Conservation (phyloP, 1,284 basidiomycete species). For the Ganoderma lucidum region DNA sequence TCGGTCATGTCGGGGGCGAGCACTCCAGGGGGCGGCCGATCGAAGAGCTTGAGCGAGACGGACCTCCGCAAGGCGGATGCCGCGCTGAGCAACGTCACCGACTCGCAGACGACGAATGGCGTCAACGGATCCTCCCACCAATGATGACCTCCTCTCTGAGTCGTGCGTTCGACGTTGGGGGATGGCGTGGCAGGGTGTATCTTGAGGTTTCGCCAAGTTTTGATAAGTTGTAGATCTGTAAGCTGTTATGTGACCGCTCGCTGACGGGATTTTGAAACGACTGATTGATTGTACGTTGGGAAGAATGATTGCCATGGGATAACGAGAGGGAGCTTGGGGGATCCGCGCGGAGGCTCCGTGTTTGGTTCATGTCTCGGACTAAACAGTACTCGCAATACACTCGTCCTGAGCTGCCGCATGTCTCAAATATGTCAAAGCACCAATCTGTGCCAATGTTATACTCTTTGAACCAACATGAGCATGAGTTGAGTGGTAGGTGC, state of each 20-base stretch:
- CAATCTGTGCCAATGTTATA: neutral
- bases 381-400: neutral
- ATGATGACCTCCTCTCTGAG: neutral
- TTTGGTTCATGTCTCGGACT: neutral
- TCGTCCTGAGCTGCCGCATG: neutral
- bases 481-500: too few relatives aligned
- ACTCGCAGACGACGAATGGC: conserved; percentile 34
- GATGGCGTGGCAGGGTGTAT: neutral
- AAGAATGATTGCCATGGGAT: neutral
- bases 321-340: neutral
- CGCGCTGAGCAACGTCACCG: conserved; percentile 75
- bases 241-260: neutral
- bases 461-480: too few relatives aligned
- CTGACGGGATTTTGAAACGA: conserved; percentile 3
- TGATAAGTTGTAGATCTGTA: neutral
- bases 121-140: conserved; percentile 40
- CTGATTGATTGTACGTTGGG: neutral
- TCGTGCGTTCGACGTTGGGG: too few relatives aligned
- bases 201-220: neutral
- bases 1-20: conserved; percentile 88
- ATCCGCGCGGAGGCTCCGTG: neutral
- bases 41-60: conserved; percentile 82
- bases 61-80: conserved; percentile 87
- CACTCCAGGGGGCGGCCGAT: conserved; percentile 84
- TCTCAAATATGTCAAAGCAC: neutral